Base-by-base conservation (phyloP, 163 green algal genomes). In the Botryococcus braunii region DNA sequence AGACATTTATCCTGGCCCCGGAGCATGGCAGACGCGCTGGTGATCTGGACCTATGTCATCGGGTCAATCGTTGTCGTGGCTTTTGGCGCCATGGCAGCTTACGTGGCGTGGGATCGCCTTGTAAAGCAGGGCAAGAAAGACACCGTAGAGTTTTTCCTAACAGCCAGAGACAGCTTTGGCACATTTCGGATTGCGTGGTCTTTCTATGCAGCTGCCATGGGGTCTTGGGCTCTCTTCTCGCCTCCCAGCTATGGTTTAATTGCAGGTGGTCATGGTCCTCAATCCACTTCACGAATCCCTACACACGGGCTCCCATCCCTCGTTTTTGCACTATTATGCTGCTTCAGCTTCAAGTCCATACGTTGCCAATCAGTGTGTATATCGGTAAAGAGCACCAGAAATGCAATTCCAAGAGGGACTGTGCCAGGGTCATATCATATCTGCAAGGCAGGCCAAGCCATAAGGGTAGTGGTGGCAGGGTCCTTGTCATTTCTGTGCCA, bases 161-260 rank as follows among this genome's bases (percentile, higher is more conserved):
- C 69, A 37, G 69, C 69, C 4, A n/a, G 69, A 0, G 56, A 64
- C 25, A 66, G 61, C 31, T 49, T 66, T 21, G 61, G 62, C n/a
- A 37, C 63, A 0, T 70, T 69, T 38, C 61, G 71, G 32, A 80
- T 90, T 39, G 80, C 55, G 11, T 88, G 80, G 82, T 78, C 65
- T n/a, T 90, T 90, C 75, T 90, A 79, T 72, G 79, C 79, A 1
- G 75, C 69, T 4, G 79, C 76, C 13, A 72, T 89, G 29, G 86
- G 86, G 27, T 85, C 86, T n/a, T 92, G 86, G 86, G 80, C 82
- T 4, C 75, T 92, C 21, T 76, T 83, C 27, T 72, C 67, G 25
- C 77, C 81, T 5, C 68, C 84, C 32, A 74, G 50, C 9, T 94
- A 92, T 69, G 82, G 81, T 2, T 72, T 78, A 17, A 83, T 25